Evolutionary conservation across 495 filamentous ascomycete genomes (phyloP), one percentile per base, ranked within the genome.

Genomic region (Chaetomium tenue): DNA sequence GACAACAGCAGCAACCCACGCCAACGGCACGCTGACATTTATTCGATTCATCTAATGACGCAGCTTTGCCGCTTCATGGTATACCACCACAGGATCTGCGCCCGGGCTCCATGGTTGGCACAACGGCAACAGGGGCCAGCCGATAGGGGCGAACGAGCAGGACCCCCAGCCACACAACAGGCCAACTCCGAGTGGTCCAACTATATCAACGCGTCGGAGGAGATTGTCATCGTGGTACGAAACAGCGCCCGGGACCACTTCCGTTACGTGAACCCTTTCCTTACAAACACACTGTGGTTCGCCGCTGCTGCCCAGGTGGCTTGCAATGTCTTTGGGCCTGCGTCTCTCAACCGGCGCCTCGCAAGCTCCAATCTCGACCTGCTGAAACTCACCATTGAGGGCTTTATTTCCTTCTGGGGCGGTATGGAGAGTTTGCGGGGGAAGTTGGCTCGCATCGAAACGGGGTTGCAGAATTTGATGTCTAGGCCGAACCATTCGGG

Each of bases 41-140:
- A 56, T 18, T 33, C 30, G 2, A 30, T 56, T 26, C 53, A 56
- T 13, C 7, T 56, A 7, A 56, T 56, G 53, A 40, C 53, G 3
- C 53, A 56, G 28, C 53, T 56, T n/a, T 56, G 53, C 8, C 53
- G 53, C 3, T 56, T 56, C 53, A 56, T 56, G 53, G 39, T 56
- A n/a, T 56, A 56, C 33, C 53, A 56, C 53, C 53, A 56, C 8
- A 56, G 33, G 30, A 56, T 56, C 28, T 56, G 30, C 15, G 28
- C 53, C 7, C 53, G 53, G n/a, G 33, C 53, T 3, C 53, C 53
- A n/a, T 56, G 53, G 53, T 18, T 56, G 18, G 33, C 53, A 8
- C 53, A 56, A 13, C 53, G 39, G 5, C 53, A 37, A 23, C 5
- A 40, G 7, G 3, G 11, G 6, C 53, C n/a, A 40, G 9, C 30